Evolutionary conservation across 108 stramenopile genomes (phyloP).

Genomic region (Nitzschia sp.): DNA sequence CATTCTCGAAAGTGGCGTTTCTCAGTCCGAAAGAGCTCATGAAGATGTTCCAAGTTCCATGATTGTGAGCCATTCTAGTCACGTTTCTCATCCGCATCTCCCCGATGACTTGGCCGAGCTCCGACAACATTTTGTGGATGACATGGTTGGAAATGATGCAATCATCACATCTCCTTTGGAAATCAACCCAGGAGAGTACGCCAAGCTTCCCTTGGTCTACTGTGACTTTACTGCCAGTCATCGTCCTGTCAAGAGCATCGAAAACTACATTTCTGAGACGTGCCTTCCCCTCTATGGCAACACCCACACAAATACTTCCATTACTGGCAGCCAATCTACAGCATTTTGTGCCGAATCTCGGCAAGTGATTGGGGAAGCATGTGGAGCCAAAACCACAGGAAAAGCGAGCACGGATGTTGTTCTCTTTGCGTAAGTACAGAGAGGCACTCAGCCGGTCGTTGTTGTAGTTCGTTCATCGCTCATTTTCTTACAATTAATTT

Average conservation of each 20-base stretch:
- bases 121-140: slow-evolving; percentile 13
- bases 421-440: slow-evolving; percentile 76
- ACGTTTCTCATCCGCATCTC: background rate
- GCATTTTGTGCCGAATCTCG: slow-evolving; percentile 90
- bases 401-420: slow-evolving; percentile 88
- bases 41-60: slow-evolving; percentile 15
- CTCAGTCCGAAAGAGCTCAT: slow-evolving; percentile 37
- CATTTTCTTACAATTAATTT: background rate
- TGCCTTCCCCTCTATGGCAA: slow-evolving; percentile 91
- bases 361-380: slow-evolving; percentile 84
- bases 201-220: slow-evolving; percentile 74
- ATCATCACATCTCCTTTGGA: slow-evolving; percentile 33
- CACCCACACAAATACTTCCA: slow-evolving; percentile 89
- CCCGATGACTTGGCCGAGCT: slow-evolving; percentile 2
- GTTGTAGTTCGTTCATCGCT: background rate
- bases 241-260: slow-evolving; percentile 69
- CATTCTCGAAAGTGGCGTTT: slow-evolving; percentile 25
- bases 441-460: no score
- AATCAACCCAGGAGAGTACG: slow-evolving; percentile 8
- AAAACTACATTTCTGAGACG: slow-evolving; percentile 52
- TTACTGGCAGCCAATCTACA: slow-evolving; percentile 85
- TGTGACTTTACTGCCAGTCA: slow-evolving; percentile 86
- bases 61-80: background rate
- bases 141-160: slow-evolving; percentile 7
- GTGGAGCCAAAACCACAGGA: slow-evolving; percentile 83